Conservation (phyloP, 176 grass and related monocot genomes). For the Panicum miliaceum region DNA sequence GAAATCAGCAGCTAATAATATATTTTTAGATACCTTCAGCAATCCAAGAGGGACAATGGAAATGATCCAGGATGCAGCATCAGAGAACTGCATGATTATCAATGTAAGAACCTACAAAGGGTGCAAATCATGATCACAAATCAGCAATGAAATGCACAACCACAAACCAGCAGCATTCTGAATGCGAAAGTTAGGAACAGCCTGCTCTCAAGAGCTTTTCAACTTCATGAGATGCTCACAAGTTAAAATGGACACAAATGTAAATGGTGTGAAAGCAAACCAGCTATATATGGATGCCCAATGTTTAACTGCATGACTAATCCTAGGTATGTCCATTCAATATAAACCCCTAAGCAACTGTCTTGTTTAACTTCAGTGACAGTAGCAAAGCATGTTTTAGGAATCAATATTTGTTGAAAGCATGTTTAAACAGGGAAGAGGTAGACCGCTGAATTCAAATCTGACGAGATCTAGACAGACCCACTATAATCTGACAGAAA, state of each 20-base stretch:
- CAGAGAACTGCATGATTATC: neutral
- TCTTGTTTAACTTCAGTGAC: neutral
- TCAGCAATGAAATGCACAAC: constrained; percentile 7
- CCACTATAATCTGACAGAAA: neutral
- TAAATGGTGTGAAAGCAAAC: neutral
- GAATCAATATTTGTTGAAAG: too few relatives aligned
- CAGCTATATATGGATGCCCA: neutral
- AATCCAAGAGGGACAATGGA: neutral
- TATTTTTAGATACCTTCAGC: constrained; percentile 22
- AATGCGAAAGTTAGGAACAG: neutral
- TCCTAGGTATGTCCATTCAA: neutral
- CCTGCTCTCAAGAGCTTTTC: neutral
- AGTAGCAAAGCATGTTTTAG: neutral
- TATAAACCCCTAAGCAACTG: neutral
- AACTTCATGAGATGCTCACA: neutral
- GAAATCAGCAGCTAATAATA: neutral
- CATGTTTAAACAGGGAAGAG: neutral
- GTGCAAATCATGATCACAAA: neutral
- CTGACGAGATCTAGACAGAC: neutral
- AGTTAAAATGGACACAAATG: neutral
- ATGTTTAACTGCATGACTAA: constrained; percentile 5
- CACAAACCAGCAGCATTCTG: neutral
- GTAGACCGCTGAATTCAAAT: neutral
- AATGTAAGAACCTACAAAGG: neutral
- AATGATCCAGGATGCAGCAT: neutral